Evolutionary conservation across 1,139 yeast genomes (phyloP).

Genomic region (Protomyces macrosporus): DNA sequence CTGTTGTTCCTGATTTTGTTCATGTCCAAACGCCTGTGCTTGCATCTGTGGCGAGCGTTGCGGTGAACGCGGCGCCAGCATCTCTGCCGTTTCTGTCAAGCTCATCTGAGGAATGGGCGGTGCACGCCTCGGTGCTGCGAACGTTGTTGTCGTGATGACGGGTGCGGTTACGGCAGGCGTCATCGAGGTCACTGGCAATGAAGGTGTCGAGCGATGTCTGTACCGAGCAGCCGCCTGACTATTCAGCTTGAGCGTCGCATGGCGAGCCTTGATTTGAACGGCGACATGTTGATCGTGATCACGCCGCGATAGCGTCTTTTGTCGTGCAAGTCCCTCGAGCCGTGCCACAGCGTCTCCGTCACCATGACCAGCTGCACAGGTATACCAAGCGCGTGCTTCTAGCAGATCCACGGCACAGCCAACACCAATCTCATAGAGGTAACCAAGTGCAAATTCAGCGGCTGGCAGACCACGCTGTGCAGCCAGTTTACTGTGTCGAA

Average conservation of each 20-base stretch:
- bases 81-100: background rate
- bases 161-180: background rate
- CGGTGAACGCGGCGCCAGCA: background rate
- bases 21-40: too few species aligned
- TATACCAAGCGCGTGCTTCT: slow-evolving; percentile 52
- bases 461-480: slow-evolving; percentile 38
- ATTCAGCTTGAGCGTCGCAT: slow-evolving; percentile 14
- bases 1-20: background rate
- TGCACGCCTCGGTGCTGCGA: background rate
- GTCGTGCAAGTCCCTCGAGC: slow-evolving; percentile 12
- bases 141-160: background rate
- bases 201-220: background rate
- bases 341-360: slow-evolving; percentile 11
- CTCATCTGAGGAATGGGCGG: background rate
- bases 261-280: slow-evolving; percentile 8
- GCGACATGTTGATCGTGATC: slow-evolving; percentile 15
- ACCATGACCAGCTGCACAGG: slow-evolving; percentile 48
- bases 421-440: slow-evolving; percentile 46
- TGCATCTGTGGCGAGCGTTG: background rate
- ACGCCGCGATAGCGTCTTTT: slow-evolving; percentile 4
- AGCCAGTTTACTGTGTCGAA: slow-evolving; percentile 40
- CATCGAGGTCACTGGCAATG: background rate
- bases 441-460: slow-evolving; percentile 44
- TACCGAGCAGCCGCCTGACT: background rate
- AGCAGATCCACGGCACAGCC: slow-evolving; percentile 50